A percentile compares a stretch with the other conserved stretches of the same genome.
Evolutionary conservation across 768 basidiomycete genomes (phyloP).

Genomic region (Russula virescens): DNA sequence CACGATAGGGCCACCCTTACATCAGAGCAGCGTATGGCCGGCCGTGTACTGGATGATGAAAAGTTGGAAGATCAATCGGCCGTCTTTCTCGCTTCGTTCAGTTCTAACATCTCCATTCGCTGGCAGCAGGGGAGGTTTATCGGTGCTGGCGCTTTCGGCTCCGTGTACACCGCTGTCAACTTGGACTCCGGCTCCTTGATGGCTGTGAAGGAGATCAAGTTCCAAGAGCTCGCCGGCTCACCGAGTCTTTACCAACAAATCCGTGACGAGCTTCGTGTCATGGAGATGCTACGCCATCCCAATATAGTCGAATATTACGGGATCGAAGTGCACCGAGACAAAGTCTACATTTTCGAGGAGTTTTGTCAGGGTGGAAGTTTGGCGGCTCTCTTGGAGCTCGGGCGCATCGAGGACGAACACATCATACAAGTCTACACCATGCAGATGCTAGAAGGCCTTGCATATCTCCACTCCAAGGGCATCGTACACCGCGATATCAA

Average conservation of each 20-base stretch:
- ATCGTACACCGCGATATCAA: conserved; percentile 97
- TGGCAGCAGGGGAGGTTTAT: conserved; percentile 99
- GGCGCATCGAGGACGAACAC: conserved; percentile 93
- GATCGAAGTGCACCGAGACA: conserved; percentile 97
- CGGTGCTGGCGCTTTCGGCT: conserved; percentile 97
- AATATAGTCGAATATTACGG: conserved; percentile 99
- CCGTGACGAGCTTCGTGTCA: conserved; percentile 91
- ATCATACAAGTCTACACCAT: conserved; percentile 94
- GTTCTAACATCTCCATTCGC: conserved; percentile 88
- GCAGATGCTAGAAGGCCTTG: conserved; percentile 93
- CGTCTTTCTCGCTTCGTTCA: conserved; percentile 92
- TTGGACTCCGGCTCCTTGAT: conserved; percentile 92
- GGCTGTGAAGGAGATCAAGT: conserved; percentile 99
- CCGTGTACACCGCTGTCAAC: conserved; percentile 98
- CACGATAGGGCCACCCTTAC: conserved; percentile 52
- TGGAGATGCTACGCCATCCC: conserved; percentile 96
- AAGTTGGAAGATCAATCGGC: conserved; percentile 91
- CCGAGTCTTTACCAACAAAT: conserved; percentile 89
- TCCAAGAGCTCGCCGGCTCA: conserved; percentile 85
- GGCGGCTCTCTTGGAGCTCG: conserved; percentile 82
- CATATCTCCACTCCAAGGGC: conserved; percentile 87
- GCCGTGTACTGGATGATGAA: conserved; percentile 91
- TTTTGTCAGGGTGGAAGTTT: conserved; percentile 96
- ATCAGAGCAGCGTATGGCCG: conserved; percentile 68
- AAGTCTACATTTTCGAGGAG: conserved; percentile 98